These are phyloP conservation scores for Tetradesmus obliquus DNA, from an alignment of 139 green algal species.

Conservation along the genomic window DNA sequence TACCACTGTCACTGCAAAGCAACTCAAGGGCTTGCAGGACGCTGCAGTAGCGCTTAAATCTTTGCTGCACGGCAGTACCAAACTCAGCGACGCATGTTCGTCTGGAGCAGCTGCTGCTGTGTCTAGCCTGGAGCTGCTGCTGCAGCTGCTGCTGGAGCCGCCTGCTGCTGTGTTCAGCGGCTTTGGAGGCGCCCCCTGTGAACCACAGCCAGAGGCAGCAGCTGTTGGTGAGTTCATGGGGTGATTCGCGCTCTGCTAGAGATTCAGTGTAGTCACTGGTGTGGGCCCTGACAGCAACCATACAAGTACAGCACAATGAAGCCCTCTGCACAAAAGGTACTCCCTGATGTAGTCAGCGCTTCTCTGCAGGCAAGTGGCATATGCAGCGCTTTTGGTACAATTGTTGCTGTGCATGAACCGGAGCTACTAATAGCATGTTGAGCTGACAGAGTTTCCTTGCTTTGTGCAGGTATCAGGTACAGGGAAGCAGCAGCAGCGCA, in stretches of 20 bases:
- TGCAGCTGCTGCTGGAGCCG: constrained; percentile 19
- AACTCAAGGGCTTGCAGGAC: neutral
- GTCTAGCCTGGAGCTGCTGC: neutral
- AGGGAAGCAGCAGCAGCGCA: neutral
- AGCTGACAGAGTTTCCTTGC: neutral
- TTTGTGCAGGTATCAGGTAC: neutral
- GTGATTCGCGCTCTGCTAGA: no score
- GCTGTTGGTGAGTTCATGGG: neutral
- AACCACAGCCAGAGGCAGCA: neutral
- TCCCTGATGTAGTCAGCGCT: no score
- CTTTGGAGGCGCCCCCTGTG: constrained; percentile 11
- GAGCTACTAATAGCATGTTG: neutral
- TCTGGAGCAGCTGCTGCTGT: neutral
- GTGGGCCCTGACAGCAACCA: no score
- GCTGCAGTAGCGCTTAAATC: neutral
- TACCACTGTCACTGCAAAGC: neutral
- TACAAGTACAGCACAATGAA: no score
- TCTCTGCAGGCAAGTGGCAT: no score
- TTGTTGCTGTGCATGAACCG: neutral
- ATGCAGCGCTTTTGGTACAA: neutral
- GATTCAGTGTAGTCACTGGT: no score
- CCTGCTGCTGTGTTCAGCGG: constrained; percentile 3
- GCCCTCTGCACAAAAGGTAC: no score
- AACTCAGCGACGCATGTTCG: neutral
- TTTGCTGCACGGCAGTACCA: neutral